phyloP scores from a whole-genome alignment of 1,284 basidiomycete genomes.

The Cyathus pygmaeus region DNA sequence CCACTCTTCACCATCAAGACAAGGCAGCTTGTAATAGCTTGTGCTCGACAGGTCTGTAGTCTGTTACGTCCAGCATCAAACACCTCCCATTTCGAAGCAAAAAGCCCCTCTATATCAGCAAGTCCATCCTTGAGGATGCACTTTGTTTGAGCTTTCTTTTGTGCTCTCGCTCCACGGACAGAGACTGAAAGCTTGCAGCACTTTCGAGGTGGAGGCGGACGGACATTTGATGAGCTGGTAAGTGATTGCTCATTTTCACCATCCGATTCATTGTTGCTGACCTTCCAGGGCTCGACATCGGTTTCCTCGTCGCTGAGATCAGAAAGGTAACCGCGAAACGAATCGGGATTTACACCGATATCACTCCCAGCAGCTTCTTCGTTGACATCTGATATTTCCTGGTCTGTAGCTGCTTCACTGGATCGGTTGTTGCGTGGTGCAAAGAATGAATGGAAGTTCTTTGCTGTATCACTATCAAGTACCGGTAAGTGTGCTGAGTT shows the following conservation, averaged over 20 bases:
- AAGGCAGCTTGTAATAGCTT: slow-evolving; percentile 37
- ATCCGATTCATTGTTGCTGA: not conserved
- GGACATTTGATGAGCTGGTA: not conserved
- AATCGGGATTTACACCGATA: not conserved
- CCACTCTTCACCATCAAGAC: slow-evolving; percentile 35
- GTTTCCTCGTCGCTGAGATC: slow-evolving; percentile 7
- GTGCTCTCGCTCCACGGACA: not conserved
- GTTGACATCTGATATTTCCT: too few species aligned
- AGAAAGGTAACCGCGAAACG: not conserved
- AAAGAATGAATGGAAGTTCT: not conserved
- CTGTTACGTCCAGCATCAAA: slow-evolving; percentile 27
- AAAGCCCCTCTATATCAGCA: slow-evolving; percentile 17
- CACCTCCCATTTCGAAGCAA: slow-evolving; percentile 19
- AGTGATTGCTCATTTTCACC: not conserved
- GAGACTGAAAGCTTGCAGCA: slow-evolving; percentile 20
- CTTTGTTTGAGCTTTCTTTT: not conserved
- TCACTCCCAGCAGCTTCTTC: not conserved
- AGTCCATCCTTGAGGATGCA: slow-evolving; percentile 7
- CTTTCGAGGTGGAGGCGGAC: slow-evolving; percentile 11
- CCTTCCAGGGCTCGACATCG: slow-evolving; percentile 9
- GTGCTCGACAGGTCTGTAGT: slow-evolving; percentile 34
- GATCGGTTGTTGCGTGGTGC: not conserved
- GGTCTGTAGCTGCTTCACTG: not conserved
- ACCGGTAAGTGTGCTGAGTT: not conserved
- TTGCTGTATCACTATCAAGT: slow-evolving; percentile 1